These are phyloP conservation scores for Helotiales sp. DNA, from an alignment of 2,329 filamentous ascomycete genomes.

Conservation along the genomic window DNA sequence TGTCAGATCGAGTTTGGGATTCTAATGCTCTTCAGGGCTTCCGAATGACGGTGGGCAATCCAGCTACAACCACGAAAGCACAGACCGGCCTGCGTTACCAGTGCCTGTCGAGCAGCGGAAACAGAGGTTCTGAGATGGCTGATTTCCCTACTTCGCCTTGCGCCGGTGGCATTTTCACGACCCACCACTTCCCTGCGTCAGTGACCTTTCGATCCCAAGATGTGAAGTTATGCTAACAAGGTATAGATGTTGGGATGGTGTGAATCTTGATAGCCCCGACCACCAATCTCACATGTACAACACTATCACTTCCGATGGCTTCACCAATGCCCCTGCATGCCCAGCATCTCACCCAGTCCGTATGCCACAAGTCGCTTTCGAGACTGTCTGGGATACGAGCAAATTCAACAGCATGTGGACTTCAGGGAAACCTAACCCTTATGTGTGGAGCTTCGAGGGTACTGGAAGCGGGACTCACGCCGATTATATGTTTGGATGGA, in stretches of 20 bases:
- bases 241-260: slow-evolving; percentile 26
- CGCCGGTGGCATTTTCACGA: slow-evolving; percentile 35
- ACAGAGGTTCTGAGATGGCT: slow-evolving; percentile 10
- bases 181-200: slow-evolving; percentile 33
- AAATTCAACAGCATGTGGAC: slow-evolving; percentile 44
- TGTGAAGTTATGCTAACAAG: neutral
- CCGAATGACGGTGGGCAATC: slow-evolving; percentile 24
- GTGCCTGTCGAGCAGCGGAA: slow-evolving; percentile 9
- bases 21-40: slow-evolving; percentile 19
- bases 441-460: slow-evolving; percentile 44
- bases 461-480: slow-evolving; percentile 49
- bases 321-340: slow-evolving; percentile 18
- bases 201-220: neutral
- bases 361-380: slow-evolving; percentile 49
- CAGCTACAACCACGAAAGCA: slow-evolving; percentile 3
- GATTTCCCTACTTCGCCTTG: slow-evolving; percentile 27
- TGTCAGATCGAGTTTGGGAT: neutral
- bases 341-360: slow-evolving; percentile 42
- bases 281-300: slow-evolving; percentile 26
- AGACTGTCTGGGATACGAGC: slow-evolving; percentile 48
- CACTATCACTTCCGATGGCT: slow-evolving; percentile 28
- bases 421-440: slow-evolving; percentile 43
- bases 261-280: slow-evolving; percentile 17
- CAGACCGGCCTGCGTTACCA: slow-evolving; percentile 16
- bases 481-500: slow-evolving; percentile 54